A percentile compares a stretch with the other conserved stretches of the same genome.
Evolutionary conservation across 495 filamentous ascomycete genomes (phyloP).

Genomic region (Penicillium malachiteum): DNA sequence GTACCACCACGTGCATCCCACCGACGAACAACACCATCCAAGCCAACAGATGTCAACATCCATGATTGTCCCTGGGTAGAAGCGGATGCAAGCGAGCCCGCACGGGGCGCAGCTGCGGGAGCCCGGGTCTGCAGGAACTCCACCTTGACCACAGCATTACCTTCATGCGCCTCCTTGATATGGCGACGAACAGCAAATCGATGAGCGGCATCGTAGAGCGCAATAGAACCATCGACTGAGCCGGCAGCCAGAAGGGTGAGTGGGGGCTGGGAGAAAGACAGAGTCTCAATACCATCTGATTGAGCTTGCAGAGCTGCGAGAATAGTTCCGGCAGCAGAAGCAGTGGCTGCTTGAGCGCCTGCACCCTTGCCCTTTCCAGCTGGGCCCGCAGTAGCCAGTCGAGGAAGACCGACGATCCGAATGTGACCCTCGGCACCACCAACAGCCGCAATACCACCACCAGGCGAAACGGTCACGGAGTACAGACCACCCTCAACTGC

Average conservation of each 20-base stretch:
- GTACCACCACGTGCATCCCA: slow-evolving; percentile 88
- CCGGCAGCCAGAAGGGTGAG: slow-evolving; percentile 81
- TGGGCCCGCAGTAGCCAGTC: slow-evolving; percentile 48
- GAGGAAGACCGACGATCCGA: slow-evolving; percentile 78
- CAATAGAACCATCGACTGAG: slow-evolving; percentile 87
- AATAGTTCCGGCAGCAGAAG: slow-evolving; percentile 74
- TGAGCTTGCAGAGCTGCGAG: slow-evolving; percentile 71
- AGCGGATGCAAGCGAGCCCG: slow-evolving; percentile 17
- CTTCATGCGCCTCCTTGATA: slow-evolving; percentile 77
- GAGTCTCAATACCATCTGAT: slow-evolving; percentile 76
- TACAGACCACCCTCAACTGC: slow-evolving; percentile 88
- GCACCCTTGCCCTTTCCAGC: slow-evolving; percentile 37
- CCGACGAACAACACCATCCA: slow-evolving; percentile 81
- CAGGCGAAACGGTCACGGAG: slow-evolving; percentile 77
- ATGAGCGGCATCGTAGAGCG: slow-evolving; percentile 79
- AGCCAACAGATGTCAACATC: slow-evolving; percentile 75
- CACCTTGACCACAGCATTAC: slow-evolving; percentile 81
- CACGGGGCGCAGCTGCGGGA: slow-evolving; percentile 23
- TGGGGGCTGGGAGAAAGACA: slow-evolving; percentile 76
- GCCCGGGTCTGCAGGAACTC: slow-evolving; percentile 67
- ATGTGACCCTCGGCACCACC: slow-evolving; percentile 86
- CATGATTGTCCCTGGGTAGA: slow-evolving; percentile 45
- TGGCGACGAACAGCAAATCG: slow-evolving; percentile 79
- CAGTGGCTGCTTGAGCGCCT: slow-evolving; percentile 35
- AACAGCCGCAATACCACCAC: slow-evolving; percentile 73